Percentiles rank a stretch among this genome's conserved stretches.
phyloP scores from a whole-genome alignment of 176 grass and related monocot species.

The Saccharum officinarum region DNA sequence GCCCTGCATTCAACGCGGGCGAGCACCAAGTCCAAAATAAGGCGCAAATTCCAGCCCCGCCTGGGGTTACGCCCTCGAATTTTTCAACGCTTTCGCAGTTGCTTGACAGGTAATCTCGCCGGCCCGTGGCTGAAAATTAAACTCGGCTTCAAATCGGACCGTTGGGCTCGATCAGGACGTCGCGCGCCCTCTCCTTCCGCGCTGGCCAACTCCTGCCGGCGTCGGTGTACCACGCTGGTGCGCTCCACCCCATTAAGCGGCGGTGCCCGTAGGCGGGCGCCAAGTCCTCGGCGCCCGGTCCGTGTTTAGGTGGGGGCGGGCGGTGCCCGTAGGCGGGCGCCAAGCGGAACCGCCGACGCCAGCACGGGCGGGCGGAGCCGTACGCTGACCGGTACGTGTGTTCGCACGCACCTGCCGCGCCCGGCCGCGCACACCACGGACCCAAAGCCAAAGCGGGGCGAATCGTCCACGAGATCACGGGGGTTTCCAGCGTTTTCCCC shows the following conservation, averaged over 20 bases:
- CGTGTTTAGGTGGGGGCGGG: slow-evolving; percentile 31
- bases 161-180: background rate
- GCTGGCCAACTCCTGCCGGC: background rate
- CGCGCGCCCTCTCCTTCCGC: background rate
- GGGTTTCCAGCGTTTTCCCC: background rate
- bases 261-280: background rate
- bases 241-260: background rate
- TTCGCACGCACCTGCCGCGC: slow-evolving; percentile 26
- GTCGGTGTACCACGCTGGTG: background rate
- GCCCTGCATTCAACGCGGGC: slow-evolving; percentile 17
- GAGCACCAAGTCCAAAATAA: slow-evolving; percentile 38
- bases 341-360: slow-evolving; percentile 24
- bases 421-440: too few relatives aligned
- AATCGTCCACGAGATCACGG: slow-evolving; percentile 16
- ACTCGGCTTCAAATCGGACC: slow-evolving; percentile 1
- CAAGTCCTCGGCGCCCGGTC: background rate
- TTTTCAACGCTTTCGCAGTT: background rate
- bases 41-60: slow-evolving; percentile 1
- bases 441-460: background rate
- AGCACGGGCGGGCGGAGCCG: background rate
- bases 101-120: background rate
- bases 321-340: too few relatives aligned
- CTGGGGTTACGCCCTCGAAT: background rate
- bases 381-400: slow-evolving; percentile 24
- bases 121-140: background rate